Percentiles rank a stretch among this genome's conserved stretches.
These are phyloP conservation scores for Cylindrotheca closterium DNA, from an alignment of 108 stramenopile genomes.

Conservation along the genomic window DNA sequence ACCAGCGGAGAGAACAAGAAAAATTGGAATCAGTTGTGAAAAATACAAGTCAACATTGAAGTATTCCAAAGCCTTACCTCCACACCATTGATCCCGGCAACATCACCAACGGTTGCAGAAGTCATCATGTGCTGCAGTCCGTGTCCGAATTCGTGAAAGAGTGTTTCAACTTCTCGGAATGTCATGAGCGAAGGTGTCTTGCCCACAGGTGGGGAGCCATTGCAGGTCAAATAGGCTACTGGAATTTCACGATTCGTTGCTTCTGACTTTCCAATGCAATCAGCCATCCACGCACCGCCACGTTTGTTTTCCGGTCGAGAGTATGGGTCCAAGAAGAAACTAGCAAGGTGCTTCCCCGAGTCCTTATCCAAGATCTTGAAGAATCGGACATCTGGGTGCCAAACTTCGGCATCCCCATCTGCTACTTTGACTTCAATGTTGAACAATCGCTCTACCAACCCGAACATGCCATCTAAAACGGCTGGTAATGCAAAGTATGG, in stretches of 20 bases:
- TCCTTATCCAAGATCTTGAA: constrained; percentile 91
- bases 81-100: constrained; percentile 96
- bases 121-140: constrained; percentile 98
- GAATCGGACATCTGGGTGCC: constrained; percentile 95
- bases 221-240: constrained; percentile 98
- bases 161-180: constrained; percentile 96
- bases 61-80: constrained; percentile 31
- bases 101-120: constrained; percentile 89
- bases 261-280: constrained; percentile 89
- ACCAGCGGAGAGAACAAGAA: neutral
- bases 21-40: neutral
- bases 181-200: constrained; percentile 97
- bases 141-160: constrained; percentile 96
- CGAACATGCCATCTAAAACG: constrained; percentile 94
- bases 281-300: constrained; percentile 97
- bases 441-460: constrained; percentile 87
- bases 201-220: constrained; percentile 96
- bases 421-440: constrained; percentile 83
- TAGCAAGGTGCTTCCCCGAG: constrained; percentile 87
- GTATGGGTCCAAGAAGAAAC: constrained; percentile 97
- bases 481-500: constrained; percentile 95
- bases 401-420: constrained; percentile 91
- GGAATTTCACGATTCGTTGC: constrained; percentile 83
- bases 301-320: constrained; percentile 96
- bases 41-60: neutral